phyloP scores from a whole-genome alignment of 305 asterid genomes.

The Fraxinus platypoda region DNA sequence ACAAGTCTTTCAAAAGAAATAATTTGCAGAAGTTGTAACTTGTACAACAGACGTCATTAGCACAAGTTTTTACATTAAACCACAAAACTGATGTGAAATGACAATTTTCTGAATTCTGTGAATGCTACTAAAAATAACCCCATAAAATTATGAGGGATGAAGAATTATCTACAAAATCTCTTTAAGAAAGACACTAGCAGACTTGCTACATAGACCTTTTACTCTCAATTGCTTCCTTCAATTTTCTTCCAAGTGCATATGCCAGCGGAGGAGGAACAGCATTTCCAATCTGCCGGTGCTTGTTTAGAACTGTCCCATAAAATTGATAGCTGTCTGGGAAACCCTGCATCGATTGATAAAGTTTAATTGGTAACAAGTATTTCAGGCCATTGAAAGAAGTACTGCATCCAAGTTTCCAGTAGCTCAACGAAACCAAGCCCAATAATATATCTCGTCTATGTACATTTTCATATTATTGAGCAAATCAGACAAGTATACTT shows the following conservation, averaged over 20 bases:
- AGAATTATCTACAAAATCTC: not conserved
- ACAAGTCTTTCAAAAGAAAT: not conserved
- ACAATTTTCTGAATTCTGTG: not conserved
- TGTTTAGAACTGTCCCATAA: conserved; percentile 46
- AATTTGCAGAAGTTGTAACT: not conserved
- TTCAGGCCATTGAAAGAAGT: not conserved
- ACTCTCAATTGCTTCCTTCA: conserved; percentile 60
- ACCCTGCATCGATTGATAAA: conserved; percentile 36
- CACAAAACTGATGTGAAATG: not conserved
- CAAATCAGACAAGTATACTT: conserved; percentile 11
- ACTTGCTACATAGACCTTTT: not conserved
- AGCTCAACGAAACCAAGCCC: not conserved
- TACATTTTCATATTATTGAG: not conserved
- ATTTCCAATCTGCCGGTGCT: conserved; percentile 70
- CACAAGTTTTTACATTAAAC: not conserved
- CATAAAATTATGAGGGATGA: not conserved
- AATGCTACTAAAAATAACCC: not conserved
- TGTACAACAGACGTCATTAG: not conserved
- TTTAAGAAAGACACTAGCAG: not conserved
- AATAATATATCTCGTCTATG: not conserved
- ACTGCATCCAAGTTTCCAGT: not conserved
- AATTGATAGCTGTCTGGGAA: conserved; percentile 63
- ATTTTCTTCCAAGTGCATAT: conserved; percentile 61
- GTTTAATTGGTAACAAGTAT: not conserved
- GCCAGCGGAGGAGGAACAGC: conserved; percentile 86